These are phyloP conservation scores for Torulaspora maleeae DNA, from an alignment of 805 yeast genomes.

Conservation along the genomic window DNA sequence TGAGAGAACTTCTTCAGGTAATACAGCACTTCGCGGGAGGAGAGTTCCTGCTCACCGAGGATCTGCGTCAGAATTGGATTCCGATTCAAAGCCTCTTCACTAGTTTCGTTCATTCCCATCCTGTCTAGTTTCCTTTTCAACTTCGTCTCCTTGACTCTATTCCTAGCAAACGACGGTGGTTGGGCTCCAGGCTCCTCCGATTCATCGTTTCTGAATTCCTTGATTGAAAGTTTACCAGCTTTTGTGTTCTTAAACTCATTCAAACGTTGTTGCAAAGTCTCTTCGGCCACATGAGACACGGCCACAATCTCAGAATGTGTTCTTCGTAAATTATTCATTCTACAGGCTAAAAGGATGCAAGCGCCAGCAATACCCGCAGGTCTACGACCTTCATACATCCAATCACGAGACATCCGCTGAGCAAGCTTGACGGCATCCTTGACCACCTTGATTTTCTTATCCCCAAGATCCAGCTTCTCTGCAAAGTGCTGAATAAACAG, in stretches of 20 bases:
- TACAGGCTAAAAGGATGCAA: conserved; percentile 82
- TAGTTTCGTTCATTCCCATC: conserved; percentile 30
- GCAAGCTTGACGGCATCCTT: conserved; percentile 85
- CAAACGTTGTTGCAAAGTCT: conserved; percentile 83
- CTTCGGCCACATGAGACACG: conserved; percentile 92
- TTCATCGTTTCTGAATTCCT: conserved; percentile 58
- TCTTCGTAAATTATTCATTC: conserved; percentile 93
- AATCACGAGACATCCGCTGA: conserved; percentile 85
- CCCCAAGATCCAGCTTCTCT: conserved; percentile 77
- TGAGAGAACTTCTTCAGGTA: conserved; percentile 34
- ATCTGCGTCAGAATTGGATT: conserved; percentile 45
- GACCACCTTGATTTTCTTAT: conserved; percentile 65
- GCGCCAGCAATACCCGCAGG: conserved; percentile 99
- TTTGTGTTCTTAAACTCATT: conserved; percentile 79
- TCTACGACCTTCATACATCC: conserved; percentile 95
- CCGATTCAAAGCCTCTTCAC: conserved; percentile 38
- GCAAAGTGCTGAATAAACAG: conserved; percentile 92
- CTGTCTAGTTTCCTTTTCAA: conserved; percentile 35
- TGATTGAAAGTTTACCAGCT: conserved; percentile 68
- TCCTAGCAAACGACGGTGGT: conserved; percentile 80
- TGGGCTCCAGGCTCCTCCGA: conserved; percentile 43
- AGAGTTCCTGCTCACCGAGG: conserved; percentile 41
- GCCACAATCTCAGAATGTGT: conserved; percentile 92
- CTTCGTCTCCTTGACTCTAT: conserved; percentile 48
- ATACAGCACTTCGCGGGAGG: conserved; percentile 43